Conservation (phyloP, 805 yeast genomes). For the Ascoidea rubescens region DNA sequence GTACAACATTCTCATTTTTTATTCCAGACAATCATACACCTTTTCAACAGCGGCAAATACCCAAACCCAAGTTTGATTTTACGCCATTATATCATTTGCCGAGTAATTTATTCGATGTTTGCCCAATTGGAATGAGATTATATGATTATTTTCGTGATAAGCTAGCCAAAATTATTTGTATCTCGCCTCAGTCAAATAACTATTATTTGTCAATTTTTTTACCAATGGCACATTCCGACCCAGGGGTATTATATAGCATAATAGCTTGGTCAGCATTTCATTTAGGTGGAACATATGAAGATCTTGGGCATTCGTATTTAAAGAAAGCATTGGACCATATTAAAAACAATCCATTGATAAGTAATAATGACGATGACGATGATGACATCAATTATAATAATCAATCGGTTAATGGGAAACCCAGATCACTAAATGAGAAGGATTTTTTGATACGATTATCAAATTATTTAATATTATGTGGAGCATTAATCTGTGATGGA, state of each 20-base stretch:
- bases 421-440: slow-evolving; percentile 18
- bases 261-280: slow-evolving; percentile 42
- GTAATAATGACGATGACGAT: slow-evolving; percentile 14
- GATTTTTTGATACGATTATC: slow-evolving; percentile 37
- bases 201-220: slow-evolving; percentile 37
- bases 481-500: slow-evolving; percentile 76
- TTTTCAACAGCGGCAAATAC: too few relatives aligned
- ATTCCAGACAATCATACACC: too few relatives aligned
- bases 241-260: slow-evolving; percentile 34
- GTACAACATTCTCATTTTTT: neutral
- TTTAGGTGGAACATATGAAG: slow-evolving; percentile 22
- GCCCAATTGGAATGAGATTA: slow-evolving; percentile 27
- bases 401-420: too few relatives aligned
- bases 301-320: slow-evolving; percentile 35
- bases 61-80: too few relatives aligned
- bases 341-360: slow-evolving; percentile 17
- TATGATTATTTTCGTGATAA: slow-evolving; percentile 36
- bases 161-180: slow-evolving; percentile 32
- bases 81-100: neutral
- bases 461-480: slow-evolving; percentile 50
- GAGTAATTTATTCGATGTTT: slow-evolving; percentile 17
- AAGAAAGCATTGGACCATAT: slow-evolving; percentile 32
- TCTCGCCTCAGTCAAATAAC: slow-evolving; percentile 33
- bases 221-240: slow-evolving; percentile 35
- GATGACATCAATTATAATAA: too few relatives aligned